Percentiles rank a stretch among this genome's conserved stretches.
phyloP scores from a whole-genome alignment of 495 filamentous ascomycete genomes.

The Cairneyella variabilis region DNA sequence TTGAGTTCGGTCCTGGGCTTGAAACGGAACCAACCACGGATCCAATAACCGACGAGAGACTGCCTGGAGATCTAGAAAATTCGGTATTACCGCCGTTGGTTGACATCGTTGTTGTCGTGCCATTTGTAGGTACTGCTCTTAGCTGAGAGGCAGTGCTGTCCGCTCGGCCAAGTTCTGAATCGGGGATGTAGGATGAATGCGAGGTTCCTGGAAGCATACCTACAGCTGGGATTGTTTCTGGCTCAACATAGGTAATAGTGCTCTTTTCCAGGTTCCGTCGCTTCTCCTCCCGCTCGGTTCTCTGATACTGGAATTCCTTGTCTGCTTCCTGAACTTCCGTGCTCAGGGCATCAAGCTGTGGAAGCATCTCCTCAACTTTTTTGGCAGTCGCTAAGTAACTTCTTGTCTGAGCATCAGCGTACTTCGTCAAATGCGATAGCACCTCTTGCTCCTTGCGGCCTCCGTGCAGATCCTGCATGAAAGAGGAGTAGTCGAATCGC shows the following conservation, averaged over 20 bases:
- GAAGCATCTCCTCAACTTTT: constrained; percentile 82
- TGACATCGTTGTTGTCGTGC: constrained; percentile 33
- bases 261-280: constrained; percentile 84
- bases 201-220: constrained; percentile 8
- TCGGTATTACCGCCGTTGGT: constrained; percentile 28
- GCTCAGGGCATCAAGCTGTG: constrained; percentile 88
- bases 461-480: constrained; percentile 97
- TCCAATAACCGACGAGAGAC: constrained; percentile 32
- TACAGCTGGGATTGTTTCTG: constrained; percentile 42
- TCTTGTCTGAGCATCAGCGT: constrained; percentile 84
- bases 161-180: constrained; percentile 63
- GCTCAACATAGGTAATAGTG: constrained; percentile 75
- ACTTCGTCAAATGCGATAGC: constrained; percentile 90
- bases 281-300: constrained; percentile 92
- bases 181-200: constrained; percentile 36
- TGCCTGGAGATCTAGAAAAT: constrained; percentile 32
- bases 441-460: constrained; percentile 98
- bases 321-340: constrained; percentile 86
- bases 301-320: constrained; percentile 91
- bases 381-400: constrained; percentile 77
- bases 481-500: constrained; percentile 97
- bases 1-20: constrained; percentile 36
- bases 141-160: constrained; percentile 71
- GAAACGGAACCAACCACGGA: constrained; percentile 23
- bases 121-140: constrained; percentile 20